Evolutionary conservation across 1,139 yeast species (phyloP), one percentile per base, ranked within the genome.

Genomic region (Citeromyces hawaiiensis): DNA sequence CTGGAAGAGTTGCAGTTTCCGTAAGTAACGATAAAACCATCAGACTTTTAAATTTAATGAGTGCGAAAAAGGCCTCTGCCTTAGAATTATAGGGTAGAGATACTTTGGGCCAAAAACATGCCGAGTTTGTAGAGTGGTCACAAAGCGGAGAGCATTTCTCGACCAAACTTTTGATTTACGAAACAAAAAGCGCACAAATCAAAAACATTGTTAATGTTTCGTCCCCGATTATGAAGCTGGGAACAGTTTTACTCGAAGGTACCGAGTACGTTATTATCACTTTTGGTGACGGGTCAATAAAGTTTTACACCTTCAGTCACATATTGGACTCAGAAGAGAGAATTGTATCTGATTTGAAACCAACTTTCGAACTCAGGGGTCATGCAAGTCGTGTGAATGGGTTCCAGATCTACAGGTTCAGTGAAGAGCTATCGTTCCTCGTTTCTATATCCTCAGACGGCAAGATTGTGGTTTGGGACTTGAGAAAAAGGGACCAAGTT

Each of bases 31-130:
- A 91, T 59, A 72, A 72, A 45, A 82, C 94, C 8, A 69, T 93
- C 33, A 68, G 93, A 52, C 67, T 91, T 45, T 91, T 98, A 98
- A 91, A 91, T 55, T 66, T 93, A 49, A 87, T 91, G 97, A 88
- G 97, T 3, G 94, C 87, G n/a, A 83, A 85, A 55, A 88, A 87
- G 60, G 97, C 98, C 5, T 88, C 95, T 2, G 68, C 75, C 8
- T 64, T 87, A 55, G 86, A 82, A 52, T 66, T 88, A 40, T 77
- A 72, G 51, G 83, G 83, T 37, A 77, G 68, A 46, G 74, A 70
- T 48, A 73, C 72, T 43, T 60, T 70, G 49, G 79, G 88, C 36
- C 82, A 80, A n/a, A n/a, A n/a, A 56, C 60, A 64, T 44, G 83
- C 83, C 30, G 80, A 77, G 45, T 66, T 68, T 52, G 85, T 82